Evolutionary conservation across 164 flowering plant species (phyloP).

Genomic region (Umbellularia californica): DNA sequence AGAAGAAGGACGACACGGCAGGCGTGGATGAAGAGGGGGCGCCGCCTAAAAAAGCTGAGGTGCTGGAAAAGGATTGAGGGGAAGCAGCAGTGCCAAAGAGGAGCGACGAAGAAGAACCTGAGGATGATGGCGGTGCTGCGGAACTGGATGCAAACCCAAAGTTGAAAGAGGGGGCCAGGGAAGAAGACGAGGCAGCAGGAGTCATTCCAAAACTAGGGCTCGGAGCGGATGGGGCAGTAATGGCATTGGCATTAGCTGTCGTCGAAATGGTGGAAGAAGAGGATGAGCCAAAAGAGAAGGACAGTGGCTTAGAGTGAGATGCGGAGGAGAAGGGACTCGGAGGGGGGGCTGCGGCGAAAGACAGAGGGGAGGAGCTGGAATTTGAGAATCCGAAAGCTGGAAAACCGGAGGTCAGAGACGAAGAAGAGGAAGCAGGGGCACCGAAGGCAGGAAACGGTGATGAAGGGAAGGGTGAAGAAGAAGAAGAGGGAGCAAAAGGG

Average conservation of each 20-base stretch:
- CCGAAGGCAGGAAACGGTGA: slow-evolving; percentile 3
- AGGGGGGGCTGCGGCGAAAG: background rate
- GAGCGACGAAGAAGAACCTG: background rate
- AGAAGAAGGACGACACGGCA: background rate
- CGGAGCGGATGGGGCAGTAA: background rate
- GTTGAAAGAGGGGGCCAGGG: slow-evolving; percentile 5
- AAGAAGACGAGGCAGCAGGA: slow-evolving; percentile 6
- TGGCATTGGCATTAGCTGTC: background rate
- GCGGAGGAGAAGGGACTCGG: background rate
- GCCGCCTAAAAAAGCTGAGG: background rate
- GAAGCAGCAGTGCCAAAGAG: slow-evolving; percentile 4
- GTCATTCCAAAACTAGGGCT: slow-evolving; percentile 8
- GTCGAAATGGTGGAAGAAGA: slow-evolving; percentile 8
- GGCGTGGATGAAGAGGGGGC: slow-evolving; percentile 10
- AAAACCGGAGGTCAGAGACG: background rate
- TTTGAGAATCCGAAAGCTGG: background rate
- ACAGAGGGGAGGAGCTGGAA: background rate
- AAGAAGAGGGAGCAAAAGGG: background rate
- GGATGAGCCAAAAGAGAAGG: background rate
- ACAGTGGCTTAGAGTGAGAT: background rate
- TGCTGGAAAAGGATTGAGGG: no score
- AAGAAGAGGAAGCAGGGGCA: background rate
- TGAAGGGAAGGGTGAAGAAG: background rate
- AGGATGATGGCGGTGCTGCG: background rate
- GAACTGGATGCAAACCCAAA: slow-evolving; percentile 6